Base-by-base conservation (phyloP, 495 filamentous ascomycete species). In the Daldinia concentrica region DNA sequence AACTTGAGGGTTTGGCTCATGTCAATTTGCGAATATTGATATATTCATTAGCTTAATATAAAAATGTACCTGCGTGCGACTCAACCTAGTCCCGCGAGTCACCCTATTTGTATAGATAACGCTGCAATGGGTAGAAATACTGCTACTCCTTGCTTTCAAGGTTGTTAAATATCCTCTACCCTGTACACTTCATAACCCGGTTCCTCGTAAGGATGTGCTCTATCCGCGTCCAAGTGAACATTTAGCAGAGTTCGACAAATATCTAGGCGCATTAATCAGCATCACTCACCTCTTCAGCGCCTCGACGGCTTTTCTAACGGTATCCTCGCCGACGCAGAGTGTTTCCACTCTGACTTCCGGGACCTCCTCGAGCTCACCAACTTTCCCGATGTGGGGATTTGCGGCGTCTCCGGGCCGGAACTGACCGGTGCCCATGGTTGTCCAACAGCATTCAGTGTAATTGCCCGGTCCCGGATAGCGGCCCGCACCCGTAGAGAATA, bases 191-290 rank as follows among this genome's bases (percentile, higher is more conserved):
- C 86, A 83, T 94, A 94, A 1, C 88, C 85, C 14, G 87, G 86
- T 74, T 91, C 90, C 74, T 94, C 92, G 74, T 94, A 94, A 26
- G 92, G 92, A 86, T 94, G 92, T 24, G 88, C 86, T 72, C 89
- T 89, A 69, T 32, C 22, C 58, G 61, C 30, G 15, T 43, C 64
- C 52, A 60, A 15, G 37, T 74, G 22, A 70, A 50, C 32, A 64
- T 15, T 51, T 1, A 41, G 8, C 73, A 48, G 8, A 24, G 6
- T 14, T 9, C 30, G 24, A 43, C 17, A 17, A 41, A 62, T 30
- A 57, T 12, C 14, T 26, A 27, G 14, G 48, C 41, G 64, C 41
- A 74, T 3, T 48, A 50, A 34, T 41, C 15, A 67, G 36, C 26
- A 34, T n/a, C 36, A 65, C 81, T 64, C 64, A 88, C 87, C 64